Conservation (phyloP, 2,329 filamentous ascomycete genomes). For the Fusarium newnesense region DNA sequence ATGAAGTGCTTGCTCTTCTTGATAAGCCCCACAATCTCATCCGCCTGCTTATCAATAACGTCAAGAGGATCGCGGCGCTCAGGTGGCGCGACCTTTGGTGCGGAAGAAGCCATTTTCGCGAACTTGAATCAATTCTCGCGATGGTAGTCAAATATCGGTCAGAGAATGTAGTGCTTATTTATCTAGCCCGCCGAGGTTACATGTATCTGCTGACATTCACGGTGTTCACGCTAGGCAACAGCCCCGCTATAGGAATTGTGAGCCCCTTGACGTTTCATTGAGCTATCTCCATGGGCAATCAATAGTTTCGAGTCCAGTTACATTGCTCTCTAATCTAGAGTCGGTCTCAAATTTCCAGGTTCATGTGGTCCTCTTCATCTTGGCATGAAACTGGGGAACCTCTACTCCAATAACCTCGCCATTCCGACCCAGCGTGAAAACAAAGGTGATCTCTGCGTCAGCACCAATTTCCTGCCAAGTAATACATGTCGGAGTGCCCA, state of each 20-base stretch:
- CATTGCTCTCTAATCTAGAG: accelerated
- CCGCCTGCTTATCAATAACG: slow-evolving; percentile 48
- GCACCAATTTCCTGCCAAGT: slow-evolving; percentile 44
- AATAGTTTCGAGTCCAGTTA: neutral
- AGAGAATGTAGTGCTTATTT: neutral
- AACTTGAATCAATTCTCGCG: accelerated
- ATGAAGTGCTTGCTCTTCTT: slow-evolving; percentile 57
- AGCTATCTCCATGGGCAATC: neutral
- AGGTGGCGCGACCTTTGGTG: slow-evolving; percentile 19
- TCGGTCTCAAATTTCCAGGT: accelerated
- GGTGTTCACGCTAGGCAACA: slow-evolving; percentile 11
- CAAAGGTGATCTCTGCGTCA: slow-evolving; percentile 6
- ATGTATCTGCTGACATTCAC: neutral
- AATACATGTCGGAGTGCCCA: slow-evolving; percentile 49
- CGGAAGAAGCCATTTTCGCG: slow-evolving; percentile 23
- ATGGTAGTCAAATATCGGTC: neutral
- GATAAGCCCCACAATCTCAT: slow-evolving; percentile 51
- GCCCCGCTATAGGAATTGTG: slow-evolving; percentile 16
- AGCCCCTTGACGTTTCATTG: neutral
- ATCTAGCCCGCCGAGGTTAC: neutral
- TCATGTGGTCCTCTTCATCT: neutral
- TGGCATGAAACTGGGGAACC: neutral
- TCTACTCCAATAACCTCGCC: slow-evolving; percentile 12
- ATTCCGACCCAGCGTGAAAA: neutral
- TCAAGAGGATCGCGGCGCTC: slow-evolving; percentile 25